Evolutionary conservation across 768 basidiomycete genomes (phyloP).

Genomic region (Collybia sordida): DNA sequence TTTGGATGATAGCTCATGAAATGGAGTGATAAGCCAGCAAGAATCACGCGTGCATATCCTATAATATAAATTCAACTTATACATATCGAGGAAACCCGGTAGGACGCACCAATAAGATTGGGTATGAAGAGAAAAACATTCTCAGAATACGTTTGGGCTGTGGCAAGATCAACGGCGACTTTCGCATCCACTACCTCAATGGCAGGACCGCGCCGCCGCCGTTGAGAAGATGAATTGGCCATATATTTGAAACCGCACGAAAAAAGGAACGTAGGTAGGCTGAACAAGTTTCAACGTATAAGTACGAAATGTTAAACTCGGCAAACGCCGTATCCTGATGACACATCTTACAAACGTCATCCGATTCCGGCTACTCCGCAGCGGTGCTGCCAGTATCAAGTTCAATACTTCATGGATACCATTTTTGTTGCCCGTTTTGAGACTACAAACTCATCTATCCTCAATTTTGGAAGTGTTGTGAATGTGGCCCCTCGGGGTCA

Average conservation of each 20-base stretch:
- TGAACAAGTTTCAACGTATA: too few relatives aligned
- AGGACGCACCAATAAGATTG: slow-evolving; percentile 84
- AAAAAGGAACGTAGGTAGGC: background rate
- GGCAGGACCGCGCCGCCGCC: slow-evolving; percentile 48
- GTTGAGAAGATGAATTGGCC: slow-evolving; percentile 31
- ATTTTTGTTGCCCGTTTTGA: too few relatives aligned
- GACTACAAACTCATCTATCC: too few relatives aligned
- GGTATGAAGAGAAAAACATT: slow-evolving; percentile 98
- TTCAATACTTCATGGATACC: too few relatives aligned
- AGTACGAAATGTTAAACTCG: too few relatives aligned
- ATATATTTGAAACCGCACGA: slow-evolving; percentile 15
- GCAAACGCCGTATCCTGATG: background rate
- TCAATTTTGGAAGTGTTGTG: too few relatives aligned
- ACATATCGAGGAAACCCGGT: slow-evolving; percentile 1
- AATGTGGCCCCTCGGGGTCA: too few relatives aligned
- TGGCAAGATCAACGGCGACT: slow-evolving; percentile 84
- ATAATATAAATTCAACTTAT: slow-evolving; percentile 4
- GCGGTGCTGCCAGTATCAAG: too few relatives aligned
- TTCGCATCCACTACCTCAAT: slow-evolving; percentile 81
- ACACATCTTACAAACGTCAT: slow-evolving; percentile 1
- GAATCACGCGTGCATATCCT: slow-evolving; percentile 91
- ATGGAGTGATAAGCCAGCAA: slow-evolving; percentile 85
- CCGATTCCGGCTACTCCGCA: background rate
- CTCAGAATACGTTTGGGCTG: slow-evolving; percentile 84
- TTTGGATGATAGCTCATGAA: slow-evolving; percentile 97